Evolutionary conservation across 1,284 basidiomycete species (phyloP).

Genomic region (Naganishia albida): DNA sequence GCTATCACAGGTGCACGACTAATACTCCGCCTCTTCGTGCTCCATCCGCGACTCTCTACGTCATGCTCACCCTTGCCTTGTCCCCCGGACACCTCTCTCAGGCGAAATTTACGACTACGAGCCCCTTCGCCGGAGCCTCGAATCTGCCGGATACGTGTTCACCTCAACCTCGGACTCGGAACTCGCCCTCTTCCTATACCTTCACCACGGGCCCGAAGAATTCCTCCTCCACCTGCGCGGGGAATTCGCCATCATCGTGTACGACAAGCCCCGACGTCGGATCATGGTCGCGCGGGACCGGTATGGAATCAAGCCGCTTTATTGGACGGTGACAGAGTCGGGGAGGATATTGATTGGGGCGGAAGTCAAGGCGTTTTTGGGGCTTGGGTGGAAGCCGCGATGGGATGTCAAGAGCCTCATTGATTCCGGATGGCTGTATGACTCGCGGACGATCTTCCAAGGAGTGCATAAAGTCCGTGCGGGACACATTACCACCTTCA

Average conservation of each 20-base stretch:
- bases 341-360: slow-evolving; percentile 51
- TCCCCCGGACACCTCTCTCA: neutral
- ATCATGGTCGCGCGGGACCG: slow-evolving; percentile 54
- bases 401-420: slow-evolving; percentile 42
- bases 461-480: slow-evolving; percentile 53
- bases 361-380: slow-evolving; percentile 55
- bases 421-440: slow-evolving; percentile 41
- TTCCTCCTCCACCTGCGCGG: slow-evolving; percentile 54
- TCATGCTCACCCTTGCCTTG: no score
- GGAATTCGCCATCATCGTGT: slow-evolving; percentile 53
- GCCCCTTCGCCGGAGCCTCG: slow-evolving; percentile 48
- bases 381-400: slow-evolving; percentile 42
- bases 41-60: no score
- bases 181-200: slow-evolving; percentile 54
- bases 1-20: no score
- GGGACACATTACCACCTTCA: slow-evolving; percentile 48
- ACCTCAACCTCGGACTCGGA: slow-evolving; percentile 55
- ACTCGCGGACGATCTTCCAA: slow-evolving; percentile 48
- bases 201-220: slow-evolving; percentile 49
- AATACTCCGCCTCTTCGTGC: no score
- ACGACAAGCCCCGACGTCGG: slow-evolving; percentile 46
- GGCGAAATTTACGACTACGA: slow-evolving; percentile 56
- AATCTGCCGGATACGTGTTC: slow-evolving; percentile 48
- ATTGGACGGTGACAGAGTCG: slow-evolving; percentile 48
- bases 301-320: slow-evolving; percentile 56